These are phyloP conservation scores for Tolypocladium amazonense DNA, from an alignment of 2,329 filamentous ascomycete species.

Conservation along the genomic window DNA sequence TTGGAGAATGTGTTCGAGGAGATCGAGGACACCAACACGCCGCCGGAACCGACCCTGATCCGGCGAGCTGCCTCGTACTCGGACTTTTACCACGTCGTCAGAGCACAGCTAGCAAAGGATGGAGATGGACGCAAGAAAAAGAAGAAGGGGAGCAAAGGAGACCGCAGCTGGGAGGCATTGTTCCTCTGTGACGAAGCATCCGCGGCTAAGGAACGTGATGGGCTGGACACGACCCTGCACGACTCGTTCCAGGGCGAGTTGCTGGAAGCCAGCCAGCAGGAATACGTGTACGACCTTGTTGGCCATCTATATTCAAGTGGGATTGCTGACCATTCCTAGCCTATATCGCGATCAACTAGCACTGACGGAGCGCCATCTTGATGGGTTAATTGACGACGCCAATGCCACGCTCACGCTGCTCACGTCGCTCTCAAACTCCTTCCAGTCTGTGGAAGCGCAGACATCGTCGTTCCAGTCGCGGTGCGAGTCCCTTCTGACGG, in stretches of 20 bases:
- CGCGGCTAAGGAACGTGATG: constrained; percentile 13
- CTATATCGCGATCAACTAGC: constrained; percentile 73
- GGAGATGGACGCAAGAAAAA: constrained; percentile 25
- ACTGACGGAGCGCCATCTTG: constrained; percentile 72
- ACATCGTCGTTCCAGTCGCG: constrained; percentile 89
- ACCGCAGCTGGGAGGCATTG: constrained; percentile 41
- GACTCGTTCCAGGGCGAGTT: constrained; percentile 51
- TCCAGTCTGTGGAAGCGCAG: constrained; percentile 77
- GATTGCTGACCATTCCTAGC: constrained; percentile 30
- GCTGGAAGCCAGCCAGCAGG: constrained; percentile 71
- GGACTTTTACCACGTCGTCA: constrained; percentile 59
- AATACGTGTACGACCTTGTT: constrained; percentile 58
- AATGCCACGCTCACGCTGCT: constrained; percentile 66
- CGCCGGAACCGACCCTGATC: constrained; percentile 54
- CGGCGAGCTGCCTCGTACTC: constrained; percentile 65
- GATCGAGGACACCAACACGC: constrained; percentile 40
- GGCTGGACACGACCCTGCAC: constrained; percentile 8
- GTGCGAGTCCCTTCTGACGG: constrained; percentile 76
- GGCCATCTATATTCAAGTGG: background rate
- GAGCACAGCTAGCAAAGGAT: constrained; percentile 45
- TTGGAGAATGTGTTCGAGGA: constrained; percentile 51
- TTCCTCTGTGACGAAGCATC: constrained; percentile 16
- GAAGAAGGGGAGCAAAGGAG: constrained; percentile 22
- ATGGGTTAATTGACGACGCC: constrained; percentile 67
- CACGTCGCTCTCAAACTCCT: constrained; percentile 71